Percentiles rank a stretch among this genome's conserved stretches.
These are phyloP conservation scores for Hyaloscypha variabilis DNA, from an alignment of 495 filamentous ascomycete genomes.

Conservation along the genomic window DNA sequence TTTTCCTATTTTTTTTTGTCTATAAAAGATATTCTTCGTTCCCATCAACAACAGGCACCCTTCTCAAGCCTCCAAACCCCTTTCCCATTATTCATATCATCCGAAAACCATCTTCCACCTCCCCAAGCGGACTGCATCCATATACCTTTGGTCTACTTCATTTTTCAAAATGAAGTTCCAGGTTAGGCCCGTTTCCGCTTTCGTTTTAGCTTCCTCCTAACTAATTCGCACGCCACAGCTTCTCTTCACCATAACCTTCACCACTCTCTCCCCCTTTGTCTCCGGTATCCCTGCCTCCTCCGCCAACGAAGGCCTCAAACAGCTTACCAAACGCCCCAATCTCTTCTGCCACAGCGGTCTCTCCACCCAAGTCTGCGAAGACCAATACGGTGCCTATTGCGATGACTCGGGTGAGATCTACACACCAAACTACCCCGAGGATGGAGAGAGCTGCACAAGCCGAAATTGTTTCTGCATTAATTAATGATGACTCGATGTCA, in stretches of 20 bases:
- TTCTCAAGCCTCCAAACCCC: no score
- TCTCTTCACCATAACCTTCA: neutral
- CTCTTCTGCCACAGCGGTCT: neutral
- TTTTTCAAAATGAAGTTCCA: neutral
- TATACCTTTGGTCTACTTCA: neutral
- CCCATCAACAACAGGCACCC: neutral
- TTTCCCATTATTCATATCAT: no score
- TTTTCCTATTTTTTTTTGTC: neutral
- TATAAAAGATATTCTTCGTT: neutral
- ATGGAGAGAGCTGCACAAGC: constrained; percentile 2
- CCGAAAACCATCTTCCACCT: neutral
- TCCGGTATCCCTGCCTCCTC: neutral
- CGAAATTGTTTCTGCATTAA: neutral
- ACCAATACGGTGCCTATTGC: neutral
- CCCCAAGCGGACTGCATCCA: neutral
- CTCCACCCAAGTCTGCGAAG: neutral
- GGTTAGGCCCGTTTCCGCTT: neutral
- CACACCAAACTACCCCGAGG: neutral
- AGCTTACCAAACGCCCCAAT: neutral
- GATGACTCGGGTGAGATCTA: neutral
- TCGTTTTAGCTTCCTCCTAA: neutral
- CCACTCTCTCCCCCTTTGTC: neutral
- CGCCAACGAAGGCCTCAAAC: neutral
- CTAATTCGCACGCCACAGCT: neutral
- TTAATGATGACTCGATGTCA: neutral